These are phyloP conservation scores for Leishmania lainsoni DNA, from an alignment of 208 protist genomes.

Conservation along the genomic window DNA sequence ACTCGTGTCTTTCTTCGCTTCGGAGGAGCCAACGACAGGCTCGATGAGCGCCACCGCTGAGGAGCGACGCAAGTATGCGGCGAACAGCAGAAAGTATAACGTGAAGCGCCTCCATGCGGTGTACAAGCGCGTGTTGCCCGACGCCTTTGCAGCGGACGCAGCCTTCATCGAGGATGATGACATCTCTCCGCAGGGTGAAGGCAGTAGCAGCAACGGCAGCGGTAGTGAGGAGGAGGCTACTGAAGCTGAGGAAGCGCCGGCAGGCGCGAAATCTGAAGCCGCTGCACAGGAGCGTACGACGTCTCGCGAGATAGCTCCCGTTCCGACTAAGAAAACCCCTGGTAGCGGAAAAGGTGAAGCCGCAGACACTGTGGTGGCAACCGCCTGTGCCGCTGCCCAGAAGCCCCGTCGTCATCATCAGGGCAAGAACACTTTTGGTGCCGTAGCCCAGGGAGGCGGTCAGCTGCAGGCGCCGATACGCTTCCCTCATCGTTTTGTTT, in stretches of 20 bases:
- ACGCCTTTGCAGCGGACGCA: constrained; percentile 45
- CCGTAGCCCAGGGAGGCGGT: not conserved
- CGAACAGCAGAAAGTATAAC: constrained; percentile 59
- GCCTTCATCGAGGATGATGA: constrained; percentile 15
- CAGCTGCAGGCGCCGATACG: constrained; percentile 16
- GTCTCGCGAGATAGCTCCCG: not conserved
- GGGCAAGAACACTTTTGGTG: not conserved
- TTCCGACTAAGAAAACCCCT: not conserved
- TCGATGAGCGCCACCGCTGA: constrained; percentile 31
- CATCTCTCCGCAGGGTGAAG: not conserved
- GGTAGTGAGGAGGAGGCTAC: not conserved
- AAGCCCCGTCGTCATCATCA: not conserved
- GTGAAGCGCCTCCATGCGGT: constrained; percentile 29
- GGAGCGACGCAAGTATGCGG: constrained; percentile 47
- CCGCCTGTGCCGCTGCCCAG: not conserved
- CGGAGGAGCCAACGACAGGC: constrained; percentile 53
- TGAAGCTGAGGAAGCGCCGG: not conserved
- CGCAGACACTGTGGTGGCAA: not conserved
- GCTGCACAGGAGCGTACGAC: not conserved
- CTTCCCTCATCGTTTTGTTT: constrained; percentile 24
- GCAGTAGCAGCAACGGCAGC: not conserved
- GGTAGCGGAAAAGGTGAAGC: not conserved
- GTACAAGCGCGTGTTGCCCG: constrained; percentile 56
- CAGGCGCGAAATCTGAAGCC: not conserved
- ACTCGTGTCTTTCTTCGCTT: constrained; percentile 82